Conservation (phyloP, 257 asterid species). For the Solanum sejunctum region DNA sequence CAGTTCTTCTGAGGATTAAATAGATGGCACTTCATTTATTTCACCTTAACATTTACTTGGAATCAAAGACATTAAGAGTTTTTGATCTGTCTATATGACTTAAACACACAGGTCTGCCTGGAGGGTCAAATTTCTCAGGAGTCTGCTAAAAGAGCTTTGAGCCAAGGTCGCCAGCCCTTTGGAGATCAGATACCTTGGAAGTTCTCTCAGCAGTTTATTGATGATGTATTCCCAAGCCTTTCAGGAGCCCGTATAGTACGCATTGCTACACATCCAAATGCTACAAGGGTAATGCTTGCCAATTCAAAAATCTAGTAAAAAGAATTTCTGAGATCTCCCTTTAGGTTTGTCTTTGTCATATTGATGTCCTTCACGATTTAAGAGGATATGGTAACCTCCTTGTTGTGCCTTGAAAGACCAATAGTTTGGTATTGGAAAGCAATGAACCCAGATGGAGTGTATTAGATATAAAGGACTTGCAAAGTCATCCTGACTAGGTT, state of each 20-base stretch:
- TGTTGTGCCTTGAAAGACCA: background rate
- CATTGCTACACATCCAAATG: slow-evolving; percentile 95
- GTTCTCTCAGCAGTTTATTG: slow-evolving; percentile 65
- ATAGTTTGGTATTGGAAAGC: background rate
- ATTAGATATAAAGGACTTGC: background rate
- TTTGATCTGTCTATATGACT: background rate
- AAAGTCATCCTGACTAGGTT: background rate
- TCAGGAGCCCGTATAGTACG: slow-evolving; percentile 97
- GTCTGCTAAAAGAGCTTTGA: slow-evolving; percentile 59
- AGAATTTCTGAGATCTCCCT: background rate
- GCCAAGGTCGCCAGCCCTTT: slow-evolving; percentile 59
- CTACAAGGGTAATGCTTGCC: slow-evolving; percentile 64
- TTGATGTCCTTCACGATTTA: background rate
- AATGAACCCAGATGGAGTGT: background rate
- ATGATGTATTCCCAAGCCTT: slow-evolving; percentile 69
- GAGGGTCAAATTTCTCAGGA: slow-evolving; percentile 85
- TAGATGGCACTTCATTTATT: background rate
- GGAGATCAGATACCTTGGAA: slow-evolving; percentile 99
- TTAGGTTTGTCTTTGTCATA: background rate
- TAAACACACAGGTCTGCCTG: slow-evolving; percentile 43
- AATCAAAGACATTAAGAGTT: background rate
- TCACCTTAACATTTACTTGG: background rate
- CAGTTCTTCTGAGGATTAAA: background rate
- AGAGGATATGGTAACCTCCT: background rate
- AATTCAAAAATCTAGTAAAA: background rate